phyloP scores from a whole-genome alignment of 352 stramenopile species.

The Phytophthora hibernalis region DNA sequence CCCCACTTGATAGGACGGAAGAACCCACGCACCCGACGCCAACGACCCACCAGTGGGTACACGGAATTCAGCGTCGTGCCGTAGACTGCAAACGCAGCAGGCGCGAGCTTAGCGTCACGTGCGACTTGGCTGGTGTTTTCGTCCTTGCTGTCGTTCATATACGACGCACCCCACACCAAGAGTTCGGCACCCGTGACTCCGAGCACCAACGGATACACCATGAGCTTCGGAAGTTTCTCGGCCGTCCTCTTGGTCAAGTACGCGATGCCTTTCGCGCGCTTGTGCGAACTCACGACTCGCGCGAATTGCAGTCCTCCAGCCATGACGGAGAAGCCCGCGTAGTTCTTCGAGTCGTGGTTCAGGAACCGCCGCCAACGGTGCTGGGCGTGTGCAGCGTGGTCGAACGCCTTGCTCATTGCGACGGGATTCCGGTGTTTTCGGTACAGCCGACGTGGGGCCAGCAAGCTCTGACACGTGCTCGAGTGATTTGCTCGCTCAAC shows the following conservation, averaged over 20 bases:
- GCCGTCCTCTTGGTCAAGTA: slow-evolving; percentile 35
- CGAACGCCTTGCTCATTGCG: slow-evolving; percentile 30
- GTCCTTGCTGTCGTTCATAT: slow-evolving; percentile 27
- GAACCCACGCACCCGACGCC: slow-evolving; percentile 29
- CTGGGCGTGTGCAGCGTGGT: slow-evolving; percentile 32
- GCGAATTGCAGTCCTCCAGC: slow-evolving; percentile 34
- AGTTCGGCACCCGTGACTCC: slow-evolving; percentile 35
- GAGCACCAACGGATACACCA: slow-evolving; percentile 41
- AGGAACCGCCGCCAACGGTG: slow-evolving; percentile 40
- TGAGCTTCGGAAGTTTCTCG: slow-evolving; percentile 34
- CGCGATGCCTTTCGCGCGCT: slow-evolving; percentile 32
- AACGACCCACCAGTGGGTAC: slow-evolving; percentile 34
- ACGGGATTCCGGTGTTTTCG: background rate
- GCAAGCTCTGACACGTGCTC: slow-evolving; percentile 7
- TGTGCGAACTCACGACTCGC: slow-evolving; percentile 24
- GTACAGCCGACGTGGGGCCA: background rate
- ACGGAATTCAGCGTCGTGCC: slow-evolving; percentile 39
- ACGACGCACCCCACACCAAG: slow-evolving; percentile 33
- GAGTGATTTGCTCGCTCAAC: slow-evolving; percentile 12
- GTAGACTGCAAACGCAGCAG: slow-evolving; percentile 36
- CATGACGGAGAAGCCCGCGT: slow-evolving; percentile 37
- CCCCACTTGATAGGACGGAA: slow-evolving; percentile 41
- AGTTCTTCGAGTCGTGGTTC: slow-evolving; percentile 37
- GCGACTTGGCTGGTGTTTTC: slow-evolving; percentile 17
- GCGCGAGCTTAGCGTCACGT: slow-evolving; percentile 34